phyloP scores from a whole-genome alignment of 2,329 filamentous ascomycete genomes.

The Botrytis tulipae region DNA sequence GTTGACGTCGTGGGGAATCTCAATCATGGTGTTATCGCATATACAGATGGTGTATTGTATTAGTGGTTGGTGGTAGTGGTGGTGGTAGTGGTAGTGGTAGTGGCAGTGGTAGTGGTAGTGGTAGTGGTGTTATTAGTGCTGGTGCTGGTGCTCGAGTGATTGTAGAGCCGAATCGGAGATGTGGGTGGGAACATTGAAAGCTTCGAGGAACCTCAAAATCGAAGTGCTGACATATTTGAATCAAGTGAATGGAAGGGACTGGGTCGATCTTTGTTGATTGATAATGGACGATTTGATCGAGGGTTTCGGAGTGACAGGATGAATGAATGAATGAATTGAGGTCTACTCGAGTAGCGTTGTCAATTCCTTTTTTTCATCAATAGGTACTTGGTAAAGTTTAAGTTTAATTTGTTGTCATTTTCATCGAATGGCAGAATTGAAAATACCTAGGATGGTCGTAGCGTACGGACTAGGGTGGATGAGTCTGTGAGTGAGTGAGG shows the following conservation, averaged over 20 bases:
- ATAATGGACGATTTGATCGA: too few species aligned
- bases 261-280: background rate
- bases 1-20: background rate
- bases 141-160: background rate
- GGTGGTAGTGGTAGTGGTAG: background rate
- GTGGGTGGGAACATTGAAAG: background rate
- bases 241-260: background rate
- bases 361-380: background rate
- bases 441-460: background rate
- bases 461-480: background rate
- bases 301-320: background rate
- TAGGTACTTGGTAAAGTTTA: background rate
- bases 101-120: background rate
- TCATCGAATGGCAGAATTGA: background rate
- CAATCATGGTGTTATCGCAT: slow-evolving; percentile 13
- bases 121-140: background rate
- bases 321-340: background rate
- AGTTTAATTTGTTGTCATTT: slow-evolving; percentile 3
- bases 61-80: background rate
- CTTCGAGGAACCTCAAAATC: background rate
- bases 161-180: background rate
- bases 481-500: background rate
- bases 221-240: slow-evolving; percentile 5
- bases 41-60: background rate
- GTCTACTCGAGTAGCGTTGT: background rate